Evolutionary conservation across 345 rosid genomes (phyloP).

Genomic region (Arabis alpina): DNA sequence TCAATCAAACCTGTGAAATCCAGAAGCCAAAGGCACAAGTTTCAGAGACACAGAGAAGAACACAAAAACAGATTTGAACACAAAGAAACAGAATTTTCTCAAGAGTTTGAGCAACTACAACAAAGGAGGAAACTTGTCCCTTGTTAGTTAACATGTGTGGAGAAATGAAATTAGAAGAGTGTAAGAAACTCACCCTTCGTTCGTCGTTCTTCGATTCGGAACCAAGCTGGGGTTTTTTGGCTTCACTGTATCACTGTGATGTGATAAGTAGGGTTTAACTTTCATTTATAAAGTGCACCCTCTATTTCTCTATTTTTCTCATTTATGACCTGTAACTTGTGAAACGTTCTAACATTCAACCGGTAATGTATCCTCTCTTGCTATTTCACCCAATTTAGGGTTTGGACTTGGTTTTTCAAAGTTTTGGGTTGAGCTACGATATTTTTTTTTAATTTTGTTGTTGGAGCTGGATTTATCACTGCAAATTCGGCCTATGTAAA

Average conservation of each 20-base stretch:
- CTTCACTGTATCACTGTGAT: constrained; percentile 10
- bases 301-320: not conserved
- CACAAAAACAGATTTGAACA: not conserved
- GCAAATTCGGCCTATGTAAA: no score
- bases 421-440: not conserved
- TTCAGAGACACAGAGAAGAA: not conserved
- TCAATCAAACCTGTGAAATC: constrained; percentile 14
- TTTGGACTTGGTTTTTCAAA: not conserved
- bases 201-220: constrained; percentile 29
- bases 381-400: not conserved
- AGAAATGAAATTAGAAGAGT: constrained; percentile 13
- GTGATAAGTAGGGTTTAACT: constrained; percentile 43
- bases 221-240: constrained; percentile 3
- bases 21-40: not conserved
- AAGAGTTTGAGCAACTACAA: not conserved
- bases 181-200: constrained; percentile 32
- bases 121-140: not conserved
- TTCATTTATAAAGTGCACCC: constrained; percentile 17
- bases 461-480: no score
- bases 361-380: not conserved
- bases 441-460: not conserved
- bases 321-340: not conserved
- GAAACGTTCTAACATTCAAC: not conserved
- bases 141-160: not conserved
- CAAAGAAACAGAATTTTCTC: not conserved